Conservation (phyloP, 257 asterid genomes). For the Nicotiana paniculata region DNA sequence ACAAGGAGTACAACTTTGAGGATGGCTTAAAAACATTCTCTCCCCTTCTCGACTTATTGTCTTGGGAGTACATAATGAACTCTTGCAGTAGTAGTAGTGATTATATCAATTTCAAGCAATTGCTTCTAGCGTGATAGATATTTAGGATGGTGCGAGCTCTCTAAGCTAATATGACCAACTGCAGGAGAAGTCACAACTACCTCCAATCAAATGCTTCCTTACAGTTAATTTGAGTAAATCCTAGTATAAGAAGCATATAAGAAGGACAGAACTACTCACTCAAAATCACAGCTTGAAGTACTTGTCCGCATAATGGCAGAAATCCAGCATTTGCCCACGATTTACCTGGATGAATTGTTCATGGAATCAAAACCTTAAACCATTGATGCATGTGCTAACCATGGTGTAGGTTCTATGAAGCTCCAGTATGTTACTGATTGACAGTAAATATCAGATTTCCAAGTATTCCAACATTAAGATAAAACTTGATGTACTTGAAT, state of each 20-base stretch:
- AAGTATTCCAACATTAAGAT: background rate
- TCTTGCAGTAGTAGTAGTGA: background rate
- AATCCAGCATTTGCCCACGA: background rate
- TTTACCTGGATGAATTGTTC: background rate
- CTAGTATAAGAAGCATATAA: background rate
- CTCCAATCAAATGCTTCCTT: background rate
- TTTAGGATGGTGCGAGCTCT: background rate
- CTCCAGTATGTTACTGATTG: background rate
- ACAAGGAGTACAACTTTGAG: background rate
- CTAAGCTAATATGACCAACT: background rate
- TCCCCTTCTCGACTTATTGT: background rate
- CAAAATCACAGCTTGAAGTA: background rate
- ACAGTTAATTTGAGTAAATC: too few species aligned
- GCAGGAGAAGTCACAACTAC: background rate
- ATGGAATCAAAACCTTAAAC: background rate
- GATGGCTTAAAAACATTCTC: background rate
- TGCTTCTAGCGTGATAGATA: background rate
- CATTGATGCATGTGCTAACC: background rate
- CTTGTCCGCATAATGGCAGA: background rate
- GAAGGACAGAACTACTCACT: background rate
- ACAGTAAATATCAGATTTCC: background rate
- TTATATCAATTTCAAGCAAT: background rate
- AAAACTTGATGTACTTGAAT: background rate
- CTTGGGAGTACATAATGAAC: background rate
- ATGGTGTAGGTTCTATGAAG: background rate